phyloP scores from a whole-genome alignment of 805 yeast genomes.

The Priceomyces castillae region DNA sequence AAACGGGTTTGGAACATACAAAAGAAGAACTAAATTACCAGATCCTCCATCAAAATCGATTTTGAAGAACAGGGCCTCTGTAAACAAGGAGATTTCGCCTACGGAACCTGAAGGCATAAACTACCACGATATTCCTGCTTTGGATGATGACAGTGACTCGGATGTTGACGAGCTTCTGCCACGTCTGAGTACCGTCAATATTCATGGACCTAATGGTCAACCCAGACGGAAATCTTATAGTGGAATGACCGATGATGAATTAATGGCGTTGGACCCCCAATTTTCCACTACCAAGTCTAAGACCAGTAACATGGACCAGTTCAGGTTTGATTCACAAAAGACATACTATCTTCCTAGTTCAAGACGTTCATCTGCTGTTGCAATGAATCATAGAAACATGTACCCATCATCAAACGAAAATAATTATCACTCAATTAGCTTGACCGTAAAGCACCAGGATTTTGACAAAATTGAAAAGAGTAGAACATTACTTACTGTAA shows the following conservation, averaged over 20 bases:
- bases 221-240: slow-evolving; percentile 45
- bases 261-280: slow-evolving; percentile 54
- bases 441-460: slow-evolving; percentile 44
- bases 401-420: slow-evolving; percentile 35
- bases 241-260: slow-evolving; percentile 53
- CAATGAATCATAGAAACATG: slow-evolving; percentile 5
- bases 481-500: slow-evolving; percentile 35
- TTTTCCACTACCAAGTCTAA: slow-evolving; percentile 36
- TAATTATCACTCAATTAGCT: slow-evolving; percentile 37
- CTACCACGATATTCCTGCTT: slow-evolving; percentile 15
- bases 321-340: slow-evolving; percentile 43
- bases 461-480: slow-evolving; percentile 21
- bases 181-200: neutral
- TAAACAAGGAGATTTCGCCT: slow-evolving; percentile 19
- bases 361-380: slow-evolving; percentile 13
- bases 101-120: slow-evolving; percentile 11
- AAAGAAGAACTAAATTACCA: slow-evolving; percentile 15
- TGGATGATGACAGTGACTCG: slow-evolving; percentile 5
- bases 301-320: slow-evolving; percentile 39
- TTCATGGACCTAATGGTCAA: slow-evolving; percentile 1
- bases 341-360: slow-evolving; percentile 23
- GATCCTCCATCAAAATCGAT: slow-evolving; percentile 39
- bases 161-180: slow-evolving; percentile 2
- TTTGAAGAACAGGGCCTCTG: slow-evolving; percentile 32
- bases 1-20: slow-evolving; percentile 4